Evolutionary conservation across 306 rosid species (phyloP), one percentile per base, ranked within the genome.

Genomic region (Acacia acuminata): DNA sequence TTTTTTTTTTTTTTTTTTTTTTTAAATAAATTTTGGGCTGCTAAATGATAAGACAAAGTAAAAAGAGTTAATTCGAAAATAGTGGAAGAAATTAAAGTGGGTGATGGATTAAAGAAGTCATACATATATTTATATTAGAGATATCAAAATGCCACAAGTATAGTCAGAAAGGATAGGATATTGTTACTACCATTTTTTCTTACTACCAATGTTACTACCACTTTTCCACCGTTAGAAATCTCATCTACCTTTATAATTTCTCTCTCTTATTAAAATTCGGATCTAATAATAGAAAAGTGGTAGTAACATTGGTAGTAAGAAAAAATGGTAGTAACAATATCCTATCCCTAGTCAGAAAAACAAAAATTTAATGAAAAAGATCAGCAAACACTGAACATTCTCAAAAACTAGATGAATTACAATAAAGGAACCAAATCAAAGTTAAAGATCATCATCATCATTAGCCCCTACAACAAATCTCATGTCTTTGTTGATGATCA

Each of bases 381-480:
- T 2, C 70, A 63, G 19, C 17, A 11, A 47, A 47, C 13, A 27
- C 40, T n/a, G 14, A 64, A 30, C 38, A 27, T 27, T 30, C 5
- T 64, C 30, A 63, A 58, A 45, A 63, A 1, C 20, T 63, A 63
- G 17, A 63, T 7, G 36, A 30, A 64, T 14, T 64, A 63, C 34
- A 63, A 15, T 3, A 47, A 53, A 25, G 36, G 20, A 13, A 25
- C 40, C 70, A 64, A 30, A 64, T 30, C 38, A 64, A 64, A 64
- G 9, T 30, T 15, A 4, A 38, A 64, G 25, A 45, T 73, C 40
- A 47, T 13, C 51, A 47, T 13, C 20, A 15, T 48, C 2, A 17
- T 51, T n/a, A 51, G 53, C 79, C 48, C 72, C 71, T 53, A 22
- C 56, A 55, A 75, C 48, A 55, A 75, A 60, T 73, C 60, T 40